Evolutionary conservation across 345 rosid species (phyloP), one percentile per base, ranked within the genome.

Genomic region (Arabidopsis suecica): DNA sequence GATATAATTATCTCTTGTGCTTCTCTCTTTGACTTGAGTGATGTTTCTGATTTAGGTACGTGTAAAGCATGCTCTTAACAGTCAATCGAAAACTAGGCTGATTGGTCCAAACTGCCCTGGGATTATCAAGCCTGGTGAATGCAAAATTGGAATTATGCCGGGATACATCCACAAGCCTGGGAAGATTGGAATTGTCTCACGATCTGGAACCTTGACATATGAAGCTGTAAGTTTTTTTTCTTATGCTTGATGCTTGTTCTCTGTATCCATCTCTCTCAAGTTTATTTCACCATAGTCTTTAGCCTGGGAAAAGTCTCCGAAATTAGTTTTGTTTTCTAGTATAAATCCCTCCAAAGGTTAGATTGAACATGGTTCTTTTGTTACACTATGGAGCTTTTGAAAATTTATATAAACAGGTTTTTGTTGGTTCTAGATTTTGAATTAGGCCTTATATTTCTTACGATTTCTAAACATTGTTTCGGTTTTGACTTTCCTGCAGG

Each of bases 61-160:
- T 69, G 97, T 95, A 44, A 95, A 92, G 81, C 93, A 92, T 81
- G 95, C 97, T 34, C 83, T 94, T 33, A 91, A 94, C 77, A 80
- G 81, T 56, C 99, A 95, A 78, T 88, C 97, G 6, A 95, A 85
- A 84, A 95, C 99, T 68, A 84, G 89, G 77, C 65, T 95, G 75
- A 92, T 92, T 81, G 97, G 99, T 72, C 99, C 99, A 51, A 95
- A 95, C 82, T 93, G 98, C 74, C 98, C 98, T 56, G 98, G 98
- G 40, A 90, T 93, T 63, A 93, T 93, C 74, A 93, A 93, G 71
- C 98, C 98, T 76, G 98, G 96, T 72, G 98, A 93, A 75, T 90
- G 98, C 80, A 93, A 93, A 75, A 90, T 93, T 68, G 98, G 98
- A 47, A 93, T 93, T 49, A 92, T 95, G 99, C 97, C 99, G 6